Evolutionary conservation across 228 moss, liverwort and hornwort genomes (phyloP), one percentile per base, ranked within the genome.

Genomic region (Sphagnum fallax): DNA sequence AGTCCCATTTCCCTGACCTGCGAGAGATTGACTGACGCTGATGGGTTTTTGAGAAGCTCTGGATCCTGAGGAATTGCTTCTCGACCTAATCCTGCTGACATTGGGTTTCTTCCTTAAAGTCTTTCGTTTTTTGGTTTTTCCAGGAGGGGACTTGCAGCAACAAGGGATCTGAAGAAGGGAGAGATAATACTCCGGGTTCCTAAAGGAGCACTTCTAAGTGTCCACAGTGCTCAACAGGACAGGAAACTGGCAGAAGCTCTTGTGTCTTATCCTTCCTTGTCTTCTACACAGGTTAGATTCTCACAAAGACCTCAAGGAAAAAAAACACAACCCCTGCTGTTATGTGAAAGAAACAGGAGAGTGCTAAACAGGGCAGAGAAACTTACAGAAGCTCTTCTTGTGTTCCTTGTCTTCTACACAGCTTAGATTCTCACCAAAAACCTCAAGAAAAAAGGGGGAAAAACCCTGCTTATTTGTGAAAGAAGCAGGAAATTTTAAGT

Each of bases 81-180:
- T 32, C 32, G 32, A 32, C 32, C 32, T 32, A 32, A 32, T 32
- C 32, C 32, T 32, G 32, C 32, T 32, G 32, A 32, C 32, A 32
- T 32, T 32, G 32, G 32, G 32, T 32, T 32, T 32, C 32, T 52
- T 32, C 32, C 32, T 32, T 52, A 4, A 13, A 16, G 49, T n/a
- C 7, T 52, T 32, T 67, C 4, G 47, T 71, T 8, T 52, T 53
- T 64, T 62, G 52, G 8, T 71, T 58, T 16, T 14, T 64, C 14
- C 76, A 92, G 98, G 81, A 83, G 98, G 69, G 98, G 94, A 49
- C 85, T 98, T 8, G 89, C 90, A 66, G 98, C 98, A 48, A 80
- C 80, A 61, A 88, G 98, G 49, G 73, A 78, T 14, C 75, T 98
- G 65, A 76, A 79, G 72, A 66, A 85, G 69, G 98, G 98, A 49